Evolutionary conservation across 2,329 filamentous ascomycete species (phyloP).

Genomic region (Pleurostoma richardsiae): DNA sequence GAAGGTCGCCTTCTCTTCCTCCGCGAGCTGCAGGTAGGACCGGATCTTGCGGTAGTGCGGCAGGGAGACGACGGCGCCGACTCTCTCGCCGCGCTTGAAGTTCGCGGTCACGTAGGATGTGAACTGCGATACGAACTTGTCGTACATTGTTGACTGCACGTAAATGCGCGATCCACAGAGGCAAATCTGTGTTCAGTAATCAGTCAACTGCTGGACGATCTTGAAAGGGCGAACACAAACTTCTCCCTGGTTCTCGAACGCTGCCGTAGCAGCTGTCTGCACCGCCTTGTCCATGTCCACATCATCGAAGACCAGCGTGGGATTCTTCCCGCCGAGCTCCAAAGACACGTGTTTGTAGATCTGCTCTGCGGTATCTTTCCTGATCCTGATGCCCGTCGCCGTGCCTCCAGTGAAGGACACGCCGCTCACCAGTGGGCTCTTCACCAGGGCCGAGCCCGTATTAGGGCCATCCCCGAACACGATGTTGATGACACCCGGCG

Average conservation of each 20-base stretch:
- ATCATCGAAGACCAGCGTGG: slow-evolving; percentile 47
- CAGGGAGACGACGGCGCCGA: slow-evolving; percentile 21
- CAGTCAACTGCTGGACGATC: too few relatives aligned
- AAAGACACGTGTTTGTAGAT: slow-evolving; percentile 23
- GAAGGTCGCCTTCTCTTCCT: slow-evolving; percentile 16
- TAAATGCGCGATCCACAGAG: slow-evolving; percentile 39
- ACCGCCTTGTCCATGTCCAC: slow-evolving; percentile 49
- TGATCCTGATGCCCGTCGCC: slow-evolving; percentile 23
- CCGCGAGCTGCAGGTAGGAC: slow-evolving; percentile 16
- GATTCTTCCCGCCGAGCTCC: slow-evolving; percentile 43
- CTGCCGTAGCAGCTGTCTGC: slow-evolving; percentile 28
- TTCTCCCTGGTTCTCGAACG: slow-evolving; percentile 27
- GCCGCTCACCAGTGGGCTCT: slow-evolving; percentile 17
- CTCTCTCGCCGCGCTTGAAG: slow-evolving; percentile 13
- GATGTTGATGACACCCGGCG: slow-evolving; percentile 23
- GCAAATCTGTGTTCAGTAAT: slow-evolving; percentile 15
- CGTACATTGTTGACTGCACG: slow-evolving; percentile 42
- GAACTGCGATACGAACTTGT: slow-evolving; percentile 23
- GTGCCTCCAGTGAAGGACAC: slow-evolving; percentile 27
- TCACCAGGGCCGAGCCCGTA: slow-evolving; percentile 21
- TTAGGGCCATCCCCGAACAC: slow-evolving; percentile 24
- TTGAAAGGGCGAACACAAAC: too few relatives aligned
- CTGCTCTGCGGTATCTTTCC: slow-evolving; percentile 20
- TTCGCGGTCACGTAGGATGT: slow-evolving; percentile 12
- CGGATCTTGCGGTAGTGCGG: slow-evolving; percentile 21